Evolutionary conservation across 1,284 basidiomycete genomes (phyloP).

Genomic region (Polyporus tsugae): DNA sequence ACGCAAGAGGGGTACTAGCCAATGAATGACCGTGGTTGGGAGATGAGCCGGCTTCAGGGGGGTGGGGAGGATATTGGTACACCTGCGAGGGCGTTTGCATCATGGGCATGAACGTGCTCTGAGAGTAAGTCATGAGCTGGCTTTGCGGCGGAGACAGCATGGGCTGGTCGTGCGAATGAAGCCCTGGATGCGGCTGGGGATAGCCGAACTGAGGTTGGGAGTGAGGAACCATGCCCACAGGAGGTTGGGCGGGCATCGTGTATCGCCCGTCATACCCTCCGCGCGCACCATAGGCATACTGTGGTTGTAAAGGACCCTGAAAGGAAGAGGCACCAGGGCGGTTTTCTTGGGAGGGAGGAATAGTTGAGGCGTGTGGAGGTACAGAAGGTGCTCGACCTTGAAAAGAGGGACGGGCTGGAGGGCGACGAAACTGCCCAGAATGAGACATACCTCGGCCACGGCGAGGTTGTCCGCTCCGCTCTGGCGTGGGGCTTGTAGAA

Average conservation of each 20-base stretch:
- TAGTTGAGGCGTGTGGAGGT: slow-evolving; percentile 26
- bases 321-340: slow-evolving; percentile 27
- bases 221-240: slow-evolving; percentile 47
- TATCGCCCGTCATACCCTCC: slow-evolving; percentile 55
- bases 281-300: slow-evolving; percentile 46
- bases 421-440: slow-evolving; percentile 37
- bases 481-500: slow-evolving; percentile 33
- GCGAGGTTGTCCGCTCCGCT: slow-evolving; percentile 33
- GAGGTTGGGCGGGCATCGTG: slow-evolving; percentile 50
- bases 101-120: slow-evolving; percentile 41
- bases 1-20: slow-evolving; percentile 33
- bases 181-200: slow-evolving; percentile 42
- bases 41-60: slow-evolving; percentile 44
- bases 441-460: slow-evolving; percentile 38
- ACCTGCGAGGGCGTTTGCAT: slow-evolving; percentile 38
- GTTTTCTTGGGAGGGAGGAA: slow-evolving; percentile 28
- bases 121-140: slow-evolving; percentile 40
- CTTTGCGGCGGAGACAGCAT: slow-evolving; percentile 40
- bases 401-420: slow-evolving; percentile 33
- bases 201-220: slow-evolving; percentile 50
- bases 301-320: slow-evolving; percentile 34
- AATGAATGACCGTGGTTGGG: slow-evolving; percentile 39
- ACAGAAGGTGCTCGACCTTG: slow-evolving; percentile 24
- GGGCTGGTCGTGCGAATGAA: slow-evolving; percentile 43
- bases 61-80: slow-evolving; percentile 40